Conservation (phyloP, 257 asterid species). For the Leptodermis oblonga region DNA sequence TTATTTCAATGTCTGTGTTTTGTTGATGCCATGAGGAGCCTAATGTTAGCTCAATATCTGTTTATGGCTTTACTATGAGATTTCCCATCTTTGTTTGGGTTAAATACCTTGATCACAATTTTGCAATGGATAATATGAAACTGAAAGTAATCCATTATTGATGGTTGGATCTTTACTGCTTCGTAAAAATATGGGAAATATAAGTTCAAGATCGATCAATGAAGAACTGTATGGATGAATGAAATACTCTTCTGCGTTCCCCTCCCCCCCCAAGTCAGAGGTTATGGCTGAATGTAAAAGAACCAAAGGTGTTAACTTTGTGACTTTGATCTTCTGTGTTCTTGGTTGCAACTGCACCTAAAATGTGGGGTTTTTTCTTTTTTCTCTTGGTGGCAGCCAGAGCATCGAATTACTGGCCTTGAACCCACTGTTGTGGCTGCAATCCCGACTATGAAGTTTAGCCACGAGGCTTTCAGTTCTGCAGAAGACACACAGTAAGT, state of each 20-base stretch:
- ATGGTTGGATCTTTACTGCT: neutral
- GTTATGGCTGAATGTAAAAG: neutral
- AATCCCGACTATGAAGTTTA: slow-evolving; percentile 78
- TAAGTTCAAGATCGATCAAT: neutral
- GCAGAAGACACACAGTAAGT: slow-evolving; percentile 80
- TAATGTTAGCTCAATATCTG: neutral
- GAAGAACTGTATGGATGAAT: neutral
- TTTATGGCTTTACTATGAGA: neutral
- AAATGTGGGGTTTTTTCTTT: neutral
- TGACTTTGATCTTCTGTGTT: neutral
- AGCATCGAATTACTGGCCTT: slow-evolving; percentile 53
- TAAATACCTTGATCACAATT: neutral
- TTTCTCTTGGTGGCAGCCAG: slow-evolving; percentile 47
- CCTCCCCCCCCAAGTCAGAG: neutral
- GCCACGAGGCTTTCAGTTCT: slow-evolving; percentile 63
- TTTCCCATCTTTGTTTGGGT: neutral
- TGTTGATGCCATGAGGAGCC: neutral
- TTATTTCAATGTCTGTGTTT: neutral
- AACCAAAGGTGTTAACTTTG: slow-evolving; percentile 3
- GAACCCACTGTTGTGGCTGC: slow-evolving; percentile 78
- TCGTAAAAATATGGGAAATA: neutral
- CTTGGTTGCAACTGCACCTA: neutral
- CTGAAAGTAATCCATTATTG: no score
- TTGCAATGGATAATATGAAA: neutral
- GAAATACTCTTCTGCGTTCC: neutral